These are phyloP conservation scores for Apiotrichum gamsii DNA, from an alignment of 1,284 basidiomycete species.

Conservation along the genomic window DNA sequence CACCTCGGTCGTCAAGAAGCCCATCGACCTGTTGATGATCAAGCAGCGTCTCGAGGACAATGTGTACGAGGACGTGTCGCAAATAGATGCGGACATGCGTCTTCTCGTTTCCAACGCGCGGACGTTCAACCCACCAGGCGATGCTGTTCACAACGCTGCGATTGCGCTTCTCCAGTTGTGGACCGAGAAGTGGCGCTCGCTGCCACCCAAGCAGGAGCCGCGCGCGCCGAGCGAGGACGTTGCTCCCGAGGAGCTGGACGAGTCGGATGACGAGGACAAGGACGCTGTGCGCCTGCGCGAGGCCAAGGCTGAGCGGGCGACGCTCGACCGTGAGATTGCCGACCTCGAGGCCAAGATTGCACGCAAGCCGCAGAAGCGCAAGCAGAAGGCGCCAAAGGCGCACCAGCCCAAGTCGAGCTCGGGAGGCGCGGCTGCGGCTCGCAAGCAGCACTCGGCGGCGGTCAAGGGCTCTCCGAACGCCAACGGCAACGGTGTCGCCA, in stretches of 20 bases:
- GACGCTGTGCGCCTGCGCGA: constrained; percentile 30
- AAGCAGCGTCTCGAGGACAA: constrained; percentile 69
- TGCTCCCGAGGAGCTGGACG: constrained; percentile 47
- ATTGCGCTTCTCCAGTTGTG: constrained; percentile 75
- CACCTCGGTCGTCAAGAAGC: constrained; percentile 80
- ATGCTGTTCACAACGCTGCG: constrained; percentile 77
- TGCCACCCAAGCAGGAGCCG: constrained; percentile 55
- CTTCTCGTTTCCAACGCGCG: constrained; percentile 92
- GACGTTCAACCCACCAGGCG: constrained; percentile 82
- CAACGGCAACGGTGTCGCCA: constrained; percentile 30
- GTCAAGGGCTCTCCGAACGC: constrained; percentile 30
- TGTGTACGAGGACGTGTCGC: constrained; percentile 67
- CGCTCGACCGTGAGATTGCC: constrained; percentile 27
- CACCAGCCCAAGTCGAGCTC: constrained; percentile 29
- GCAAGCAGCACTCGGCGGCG: constrained; percentile 29
- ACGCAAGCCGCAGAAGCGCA: constrained; percentile 15
- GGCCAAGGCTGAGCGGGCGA: constrained; percentile 15
- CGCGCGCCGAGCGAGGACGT: constrained; percentile 52
- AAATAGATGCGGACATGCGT: constrained; percentile 85
- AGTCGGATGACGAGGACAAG: constrained; percentile 50
- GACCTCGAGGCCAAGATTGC: constrained; percentile 28
- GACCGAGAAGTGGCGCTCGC: constrained; percentile 78
- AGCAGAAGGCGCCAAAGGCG: constrained; percentile 43
- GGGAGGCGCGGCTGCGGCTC: constrained; percentile 50
- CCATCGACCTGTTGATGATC: constrained; percentile 91